A percentile compares a stretch with the other conserved stretches of the same genome.
phyloP scores from a whole-genome alignment of 139 green algal species.

The Picochlorum sp. region DNA sequence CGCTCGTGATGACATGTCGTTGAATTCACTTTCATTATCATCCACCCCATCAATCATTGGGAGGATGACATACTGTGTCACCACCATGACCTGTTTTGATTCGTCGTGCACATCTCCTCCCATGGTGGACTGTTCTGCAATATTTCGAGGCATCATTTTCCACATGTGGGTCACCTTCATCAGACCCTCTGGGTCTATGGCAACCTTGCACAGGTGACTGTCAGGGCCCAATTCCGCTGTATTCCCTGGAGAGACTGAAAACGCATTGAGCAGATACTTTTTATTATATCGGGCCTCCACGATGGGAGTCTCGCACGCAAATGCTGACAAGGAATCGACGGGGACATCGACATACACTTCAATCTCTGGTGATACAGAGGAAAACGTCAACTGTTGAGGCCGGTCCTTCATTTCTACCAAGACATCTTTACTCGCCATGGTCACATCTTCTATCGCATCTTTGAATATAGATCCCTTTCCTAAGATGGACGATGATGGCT shows the following conservation, averaged over 20 bases:
- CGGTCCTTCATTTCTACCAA: conserved; percentile 9
- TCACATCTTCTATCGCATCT: conserved; percentile 30
- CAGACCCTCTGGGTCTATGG: conserved; percentile 18
- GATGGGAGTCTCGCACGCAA: not conserved
- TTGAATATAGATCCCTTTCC: conserved; percentile 19
- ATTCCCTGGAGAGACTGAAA: conserved; percentile 2
- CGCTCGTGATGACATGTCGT: not conserved
- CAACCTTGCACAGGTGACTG: not conserved
- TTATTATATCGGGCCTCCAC: conserved; percentile 19
- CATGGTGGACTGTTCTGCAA: too few species aligned
- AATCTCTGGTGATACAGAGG: conserved; percentile 4
- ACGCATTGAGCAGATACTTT: conserved; percentile 18
- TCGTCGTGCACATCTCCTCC: too few species aligned
- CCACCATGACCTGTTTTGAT: not conserved
- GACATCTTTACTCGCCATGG: conserved; percentile 17
- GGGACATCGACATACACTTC: conserved; percentile 14
- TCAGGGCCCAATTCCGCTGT: not conserved
- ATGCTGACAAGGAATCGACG: not conserved
- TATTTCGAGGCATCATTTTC: not conserved
- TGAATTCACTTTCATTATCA: not conserved
- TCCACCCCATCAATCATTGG: conserved; percentile 8
- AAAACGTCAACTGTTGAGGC: conserved; percentile 8
- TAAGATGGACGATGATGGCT: conserved; percentile 10
- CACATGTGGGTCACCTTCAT: conserved; percentile 29
- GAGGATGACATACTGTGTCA: conserved; percentile 17